These are phyloP conservation scores for Scedosporium apiospermum DNA, from an alignment of 2,329 filamentous ascomycete genomes.

Conservation along the genomic window DNA sequence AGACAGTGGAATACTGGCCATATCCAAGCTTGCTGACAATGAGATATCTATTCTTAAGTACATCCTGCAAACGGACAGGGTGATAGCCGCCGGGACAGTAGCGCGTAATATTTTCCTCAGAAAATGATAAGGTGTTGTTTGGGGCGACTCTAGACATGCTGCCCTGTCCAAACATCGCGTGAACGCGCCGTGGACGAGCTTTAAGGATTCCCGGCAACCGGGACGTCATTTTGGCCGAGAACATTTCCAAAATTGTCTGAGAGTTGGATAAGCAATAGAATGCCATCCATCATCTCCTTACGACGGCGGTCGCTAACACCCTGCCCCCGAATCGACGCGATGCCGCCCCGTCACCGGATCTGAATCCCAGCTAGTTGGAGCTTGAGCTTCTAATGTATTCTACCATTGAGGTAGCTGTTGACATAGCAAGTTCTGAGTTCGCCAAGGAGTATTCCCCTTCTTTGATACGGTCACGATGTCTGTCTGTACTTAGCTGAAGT, in stretches of 20 bases:
- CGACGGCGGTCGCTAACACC: too few species aligned
- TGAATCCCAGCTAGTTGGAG: too few species aligned
- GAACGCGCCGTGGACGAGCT: not conserved
- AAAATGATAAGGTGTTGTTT: not conserved
- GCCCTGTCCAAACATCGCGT: not conserved
- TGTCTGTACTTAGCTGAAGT: too few species aligned
- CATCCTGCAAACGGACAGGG: constrained; percentile 15
- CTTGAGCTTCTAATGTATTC: too few species aligned
- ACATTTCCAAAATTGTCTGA: not conserved
- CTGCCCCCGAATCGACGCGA: too few species aligned
- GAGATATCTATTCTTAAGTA: constrained; percentile 13
- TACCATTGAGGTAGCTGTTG: too few species aligned
- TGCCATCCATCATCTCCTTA: not conserved
- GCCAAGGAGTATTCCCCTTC: too few species aligned
- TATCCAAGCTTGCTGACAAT: constrained; percentile 17
- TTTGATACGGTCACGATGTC: too few species aligned
- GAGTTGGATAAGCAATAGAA: not conserved
- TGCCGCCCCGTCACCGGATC: too few species aligned
- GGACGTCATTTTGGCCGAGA: not conserved
- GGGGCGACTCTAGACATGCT: not conserved
- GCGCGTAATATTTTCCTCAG: constrained; percentile 8
- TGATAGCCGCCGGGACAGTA: constrained; percentile 15
- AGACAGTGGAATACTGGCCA: constrained; percentile 15
- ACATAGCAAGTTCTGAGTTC: too few species aligned
- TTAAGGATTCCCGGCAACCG: not conserved